Evolutionary conservation across 1,284 basidiomycete species (phyloP), one percentile per base, ranked within the genome.

Genomic region (Ustilago cynodontis): DNA sequence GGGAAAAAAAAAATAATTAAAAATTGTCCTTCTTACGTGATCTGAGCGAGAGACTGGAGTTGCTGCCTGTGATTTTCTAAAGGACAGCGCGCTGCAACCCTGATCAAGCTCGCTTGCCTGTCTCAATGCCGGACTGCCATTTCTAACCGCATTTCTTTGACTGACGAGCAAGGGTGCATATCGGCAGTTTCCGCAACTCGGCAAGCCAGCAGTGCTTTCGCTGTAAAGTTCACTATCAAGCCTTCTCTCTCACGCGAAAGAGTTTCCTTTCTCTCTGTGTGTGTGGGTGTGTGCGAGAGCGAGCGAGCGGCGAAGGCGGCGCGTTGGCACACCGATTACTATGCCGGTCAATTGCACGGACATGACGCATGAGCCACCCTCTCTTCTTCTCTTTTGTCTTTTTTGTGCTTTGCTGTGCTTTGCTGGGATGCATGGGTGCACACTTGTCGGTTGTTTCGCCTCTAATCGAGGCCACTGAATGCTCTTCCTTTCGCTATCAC

Each of bases 261-360:
- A 26, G 37, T 41, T 14, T n/a, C 6, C 31, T 33, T 33, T 33
- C 31, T 13, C 14, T 37, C 14, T 37, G 9, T 37, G 35, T 10
- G 8, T 11, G 35, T 3, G 8, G 8, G 14, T 13, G 14, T 10
- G 35, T 11, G 35, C 35, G 35, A 16, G 14, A 37, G 14, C 35
- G 35, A 9, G 31, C 31, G 31, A 33, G 31, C 31, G 31, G 5
- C 31, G 31, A 13, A 8, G 14, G 9, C 35, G 14, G 7, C 35
- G 14, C 8, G 9, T 50, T 26, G 49, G 24, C 49, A 50, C 26
- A 49, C 20, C 47, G 13, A 13, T 11, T 33, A 11, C 5, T 18
- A 58, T 58, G 56, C 43, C 56, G 45, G 56, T 58, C 56, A 58
- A 58, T 49, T 58, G 56, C 45, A 35, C 56, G 56, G 56, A 39